A percentile compares a stretch with the other conserved stretches of the same genome.
Conservation (phyloP, 305 asterid species). For the Fraxinus dipetala region DNA sequence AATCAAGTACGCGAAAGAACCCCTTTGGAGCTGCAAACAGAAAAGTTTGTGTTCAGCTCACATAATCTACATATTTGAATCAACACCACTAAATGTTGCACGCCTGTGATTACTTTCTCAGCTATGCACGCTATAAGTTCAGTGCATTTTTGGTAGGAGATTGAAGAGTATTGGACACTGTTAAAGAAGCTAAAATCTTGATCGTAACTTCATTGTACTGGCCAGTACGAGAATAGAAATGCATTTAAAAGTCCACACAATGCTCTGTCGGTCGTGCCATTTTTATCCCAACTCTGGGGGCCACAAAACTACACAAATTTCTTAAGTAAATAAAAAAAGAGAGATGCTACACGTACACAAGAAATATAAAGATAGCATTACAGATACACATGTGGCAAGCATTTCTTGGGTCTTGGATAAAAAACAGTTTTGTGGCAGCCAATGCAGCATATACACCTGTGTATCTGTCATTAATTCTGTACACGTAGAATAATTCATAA, state of each 20-base stretch:
- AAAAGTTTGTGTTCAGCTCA: background rate
- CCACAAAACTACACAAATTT: background rate
- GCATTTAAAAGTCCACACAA: background rate
- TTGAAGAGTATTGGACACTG: background rate
- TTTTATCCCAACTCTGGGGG: background rate
- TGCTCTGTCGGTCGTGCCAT: background rate
- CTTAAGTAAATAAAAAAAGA: background rate
- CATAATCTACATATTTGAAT: background rate
- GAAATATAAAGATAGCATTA: too few species aligned
- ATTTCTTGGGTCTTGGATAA: too few species aligned
- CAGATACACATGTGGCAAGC: too few species aligned
- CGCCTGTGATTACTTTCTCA: background rate
- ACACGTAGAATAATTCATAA: too few species aligned
- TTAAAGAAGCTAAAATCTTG: background rate
- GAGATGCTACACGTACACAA: too few species aligned
- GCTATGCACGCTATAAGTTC: background rate
- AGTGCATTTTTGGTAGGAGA: background rate
- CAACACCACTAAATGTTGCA: background rate
- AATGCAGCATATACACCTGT: too few species aligned
- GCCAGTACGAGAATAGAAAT: background rate
- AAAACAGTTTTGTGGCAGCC: too few species aligned
- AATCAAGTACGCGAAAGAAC: background rate
- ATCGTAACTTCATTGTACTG: background rate
- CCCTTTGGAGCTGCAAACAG: background rate
- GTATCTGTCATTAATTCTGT: too few species aligned